These are phyloP conservation scores for Penicillium griseofulvum DNA, from an alignment of 2,329 filamentous ascomycete genomes.

Conservation along the genomic window DNA sequence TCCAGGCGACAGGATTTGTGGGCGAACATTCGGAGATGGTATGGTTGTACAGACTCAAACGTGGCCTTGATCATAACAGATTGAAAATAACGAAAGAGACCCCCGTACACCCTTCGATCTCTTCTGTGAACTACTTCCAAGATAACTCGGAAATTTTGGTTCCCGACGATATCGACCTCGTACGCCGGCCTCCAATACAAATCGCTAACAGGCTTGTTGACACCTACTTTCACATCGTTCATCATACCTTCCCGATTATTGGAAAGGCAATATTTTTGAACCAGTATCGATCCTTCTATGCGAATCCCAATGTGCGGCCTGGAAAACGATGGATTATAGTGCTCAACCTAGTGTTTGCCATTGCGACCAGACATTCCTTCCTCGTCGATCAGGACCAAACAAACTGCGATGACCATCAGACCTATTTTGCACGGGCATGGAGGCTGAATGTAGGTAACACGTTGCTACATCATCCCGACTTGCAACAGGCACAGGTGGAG, in stretches of 20 bases:
- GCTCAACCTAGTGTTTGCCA: slow-evolving; percentile 47
- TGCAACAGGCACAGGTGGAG: slow-evolving; percentile 46
- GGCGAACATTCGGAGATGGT: slow-evolving; percentile 47
- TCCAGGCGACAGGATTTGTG: slow-evolving; percentile 42
- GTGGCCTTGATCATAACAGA: slow-evolving; percentile 33
- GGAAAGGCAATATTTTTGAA: slow-evolving; percentile 39
- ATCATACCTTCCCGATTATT: slow-evolving; percentile 45
- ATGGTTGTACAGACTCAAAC: slow-evolving; percentile 44
- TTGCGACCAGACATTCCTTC: slow-evolving; percentile 38
- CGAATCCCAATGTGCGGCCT: slow-evolving; percentile 31
- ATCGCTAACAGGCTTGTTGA: slow-evolving; percentile 42
- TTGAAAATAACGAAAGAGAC: slow-evolving; percentile 17
- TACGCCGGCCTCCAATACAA: slow-evolving; percentile 35
- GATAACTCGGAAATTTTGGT: slow-evolving; percentile 39
- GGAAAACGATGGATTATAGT: slow-evolving; percentile 44
- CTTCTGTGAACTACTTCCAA: slow-evolving; percentile 40
- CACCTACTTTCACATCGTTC: slow-evolving; percentile 40
- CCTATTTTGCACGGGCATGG: slow-evolving; percentile 46
- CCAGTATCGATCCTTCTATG: slow-evolving; percentile 41
- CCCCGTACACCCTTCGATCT: slow-evolving; percentile 27
- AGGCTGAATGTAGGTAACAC: slow-evolving; percentile 38
- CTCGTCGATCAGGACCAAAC: slow-evolving; percentile 28
- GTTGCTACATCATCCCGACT: slow-evolving; percentile 41
- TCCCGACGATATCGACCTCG: slow-evolving; percentile 36
- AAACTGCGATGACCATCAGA: slow-evolving; percentile 34